Percentiles rank a stretch among this genome's conserved stretches.
These are phyloP conservation scores for Pythium graminicola DNA, from an alignment of 352 stramenopile genomes.

Conservation along the genomic window DNA sequence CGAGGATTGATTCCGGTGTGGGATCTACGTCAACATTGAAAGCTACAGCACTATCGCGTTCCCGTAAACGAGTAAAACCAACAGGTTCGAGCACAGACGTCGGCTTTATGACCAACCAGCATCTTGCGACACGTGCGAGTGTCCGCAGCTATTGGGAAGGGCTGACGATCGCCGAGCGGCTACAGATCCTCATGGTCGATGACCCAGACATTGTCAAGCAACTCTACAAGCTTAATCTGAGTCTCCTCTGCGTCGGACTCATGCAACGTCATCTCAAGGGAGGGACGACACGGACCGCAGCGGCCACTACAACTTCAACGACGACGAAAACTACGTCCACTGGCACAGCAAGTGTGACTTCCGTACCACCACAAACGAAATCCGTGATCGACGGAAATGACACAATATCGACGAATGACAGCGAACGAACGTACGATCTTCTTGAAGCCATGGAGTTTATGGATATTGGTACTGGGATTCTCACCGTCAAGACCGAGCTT, in stretches of 20 bases:
- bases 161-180: constrained; percentile 51
- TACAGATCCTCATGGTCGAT: constrained; percentile 75
- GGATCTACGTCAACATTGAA: background rate
- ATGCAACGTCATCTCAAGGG: constrained; percentile 80
- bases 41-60: constrained; percentile 1
- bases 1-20: constrained; percentile 26
- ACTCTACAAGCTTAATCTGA: constrained; percentile 84
- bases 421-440: constrained; percentile 74
- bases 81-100: background rate
- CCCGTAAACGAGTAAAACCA: constrained; percentile 42
- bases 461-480: constrained; percentile 77
- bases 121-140: constrained; percentile 15
- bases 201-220: constrained; percentile 79
- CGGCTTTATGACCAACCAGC: constrained; percentile 7
- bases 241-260: constrained; percentile 71
- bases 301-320: background rate
- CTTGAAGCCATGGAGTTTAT: constrained; percentile 88
- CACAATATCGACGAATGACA: constrained; percentile 9
- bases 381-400: too few species aligned
- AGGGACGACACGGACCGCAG: constrained; percentile 11
- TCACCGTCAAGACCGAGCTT: constrained; percentile 84
- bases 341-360: background rate
- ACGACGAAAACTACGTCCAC: background rate
- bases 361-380: too few species aligned
- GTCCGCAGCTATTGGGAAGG: constrained; percentile 63